Base-by-base conservation (phyloP, 2,329 filamentous ascomycete genomes). In the Dactylonectria macrodidyma region DNA sequence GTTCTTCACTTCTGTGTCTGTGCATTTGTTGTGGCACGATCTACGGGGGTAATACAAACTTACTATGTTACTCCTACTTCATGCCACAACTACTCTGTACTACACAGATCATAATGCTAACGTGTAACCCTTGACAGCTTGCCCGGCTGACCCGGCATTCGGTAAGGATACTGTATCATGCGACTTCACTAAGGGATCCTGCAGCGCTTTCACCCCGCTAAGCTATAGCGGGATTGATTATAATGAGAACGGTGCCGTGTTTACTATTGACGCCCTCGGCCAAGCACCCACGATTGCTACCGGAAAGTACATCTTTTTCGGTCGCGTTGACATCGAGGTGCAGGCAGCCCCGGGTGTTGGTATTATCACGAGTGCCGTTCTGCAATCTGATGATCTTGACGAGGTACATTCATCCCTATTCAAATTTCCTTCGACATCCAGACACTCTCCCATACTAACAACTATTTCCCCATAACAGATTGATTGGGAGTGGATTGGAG, bases 241-340 rank as follows among this genome's bases (percentile, higher is more conserved):
- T 59, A 67, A 68, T 9, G 59, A 69, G 26, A 65, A 74, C 5
- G 81, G 81, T 9, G 80, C 78, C 46, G 69, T 74, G 59, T 79
- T 81, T 76, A 88, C 88, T 67, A 94, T 94, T 79, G 86, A 85
- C 0, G 80, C 87, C 7, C 81, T 84, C 34, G 82, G 81, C 36
- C 87, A 90, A 50, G 86, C 84, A 48, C 88, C 91, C 16, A 90
- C 89, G 12, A 93, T 94, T 79, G 87, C 85, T 75, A 86, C 87
- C 9, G 86, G 91, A 72, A 94, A 92, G 85, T 95, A 95, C 83
- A 93, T 96, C 78, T 95, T 96, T 91, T 96, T 95, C 76, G 93
- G 93, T 54, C 89, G 88, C 70, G 88, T 94, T 69, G 90, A 93
- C 51, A 88, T 92, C 54, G 86, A 87, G 16, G 84, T 95, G 79